Evolutionary conservation across 1,284 basidiomycete genomes (phyloP).

Genomic region (Erythrobasidium hasegawianum): DNA sequence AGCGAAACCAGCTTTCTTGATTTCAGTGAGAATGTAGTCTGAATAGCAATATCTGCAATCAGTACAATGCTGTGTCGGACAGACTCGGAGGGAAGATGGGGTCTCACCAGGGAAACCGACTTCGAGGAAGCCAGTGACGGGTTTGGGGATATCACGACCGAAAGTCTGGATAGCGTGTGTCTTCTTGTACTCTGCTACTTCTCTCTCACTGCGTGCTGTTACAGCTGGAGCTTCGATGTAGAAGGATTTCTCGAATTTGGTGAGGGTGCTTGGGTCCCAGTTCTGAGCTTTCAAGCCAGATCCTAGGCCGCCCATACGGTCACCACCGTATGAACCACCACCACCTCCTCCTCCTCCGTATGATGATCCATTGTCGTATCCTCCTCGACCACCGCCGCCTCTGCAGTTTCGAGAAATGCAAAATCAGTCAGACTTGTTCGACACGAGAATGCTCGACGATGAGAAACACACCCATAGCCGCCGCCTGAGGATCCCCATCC

Average conservation of each 20-base stretch:
- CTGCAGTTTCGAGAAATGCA: slow-evolving; percentile 18
- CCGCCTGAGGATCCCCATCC: slow-evolving; percentile 34
- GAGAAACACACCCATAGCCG: slow-evolving; percentile 36
- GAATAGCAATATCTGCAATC: too few relatives aligned
- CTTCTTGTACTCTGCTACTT: slow-evolving; percentile 81
- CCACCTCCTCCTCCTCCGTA: slow-evolving; percentile 60
- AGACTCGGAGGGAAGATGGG: too few relatives aligned
- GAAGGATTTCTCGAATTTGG: slow-evolving; percentile 79
- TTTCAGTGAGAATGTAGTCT: slow-evolving; percentile 89
- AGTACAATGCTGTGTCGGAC: too few relatives aligned
- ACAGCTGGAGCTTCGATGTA: slow-evolving; percentile 91
- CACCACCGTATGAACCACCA: slow-evolving; percentile 53
- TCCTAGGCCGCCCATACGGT: slow-evolving; percentile 80
- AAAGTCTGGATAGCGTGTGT: slow-evolving; percentile 87
- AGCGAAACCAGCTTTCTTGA: slow-evolving; percentile 86
- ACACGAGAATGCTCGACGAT: slow-evolving; percentile 53
- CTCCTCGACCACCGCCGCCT: slow-evolving; percentile 38
- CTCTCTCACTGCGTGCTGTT: slow-evolving; percentile 69
- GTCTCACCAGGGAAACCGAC: slow-evolving; percentile 73
- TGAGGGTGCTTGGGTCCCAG: slow-evolving; percentile 68
- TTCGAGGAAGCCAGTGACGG: slow-evolving; percentile 88
- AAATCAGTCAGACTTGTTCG: slow-evolving; percentile 34
- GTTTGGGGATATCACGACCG: slow-evolving; percentile 82
- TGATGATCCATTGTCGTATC: slow-evolving; percentile 48
- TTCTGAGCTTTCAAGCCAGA: slow-evolving; percentile 72